Evolutionary conservation across 352 stramenopile genomes (phyloP).

Genomic region (Blastocystis sp.): DNA sequence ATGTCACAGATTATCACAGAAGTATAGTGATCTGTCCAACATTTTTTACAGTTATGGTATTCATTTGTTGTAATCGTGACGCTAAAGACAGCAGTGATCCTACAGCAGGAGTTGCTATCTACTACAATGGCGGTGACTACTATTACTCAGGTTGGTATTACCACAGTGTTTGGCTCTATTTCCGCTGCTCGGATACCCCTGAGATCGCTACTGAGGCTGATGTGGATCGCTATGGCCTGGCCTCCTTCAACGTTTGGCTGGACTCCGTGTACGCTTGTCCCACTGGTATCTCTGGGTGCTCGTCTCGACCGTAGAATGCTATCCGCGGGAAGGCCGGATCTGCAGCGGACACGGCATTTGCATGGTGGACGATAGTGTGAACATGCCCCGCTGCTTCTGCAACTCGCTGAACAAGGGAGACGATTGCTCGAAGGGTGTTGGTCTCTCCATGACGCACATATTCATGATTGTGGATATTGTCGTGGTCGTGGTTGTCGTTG

Average conservation of each 20-base stretch:
- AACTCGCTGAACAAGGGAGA: constrained; percentile 29
- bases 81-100: not conserved
- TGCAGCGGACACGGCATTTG: constrained; percentile 58
- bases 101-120: not conserved
- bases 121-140: constrained; percentile 32
- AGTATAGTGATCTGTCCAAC: not conserved
- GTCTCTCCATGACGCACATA: constrained; percentile 30
- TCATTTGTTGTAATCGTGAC: not conserved
- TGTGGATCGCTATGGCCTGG: not conserved
- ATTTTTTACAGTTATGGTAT: constrained; percentile 33
- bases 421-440: constrained; percentile 45
- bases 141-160: not conserved
- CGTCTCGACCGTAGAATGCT: not conserved
- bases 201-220: not conserved
- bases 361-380: not conserved
- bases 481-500: constrained; percentile 5
- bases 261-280: constrained; percentile 59
- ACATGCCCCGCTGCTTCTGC: constrained; percentile 46
- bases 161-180: not conserved
- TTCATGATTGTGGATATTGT: constrained; percentile 48
- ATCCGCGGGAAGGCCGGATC: not conserved
- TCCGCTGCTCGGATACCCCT: constrained; percentile 9
- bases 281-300: not conserved
- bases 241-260: constrained; percentile 27
- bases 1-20: not conserved